Evolutionary conservation across 116 monocot genomes (phyloP), one percentile per base, ranked within the genome.

Genomic region (Thalassia testudinum): DNA sequence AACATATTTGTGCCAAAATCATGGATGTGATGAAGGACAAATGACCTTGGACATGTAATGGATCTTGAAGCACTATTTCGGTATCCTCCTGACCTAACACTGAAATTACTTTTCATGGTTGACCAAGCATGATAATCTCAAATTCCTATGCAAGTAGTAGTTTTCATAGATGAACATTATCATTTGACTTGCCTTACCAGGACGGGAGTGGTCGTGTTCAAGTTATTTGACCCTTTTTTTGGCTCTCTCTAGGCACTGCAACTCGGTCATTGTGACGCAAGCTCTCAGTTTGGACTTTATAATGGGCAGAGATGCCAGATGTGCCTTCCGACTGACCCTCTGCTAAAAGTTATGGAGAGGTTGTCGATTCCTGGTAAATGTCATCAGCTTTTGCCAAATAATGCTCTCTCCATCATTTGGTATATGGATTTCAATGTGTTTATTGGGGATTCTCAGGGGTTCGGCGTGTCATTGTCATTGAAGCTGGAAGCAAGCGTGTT

Each of bases 401-500:
- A 20, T 21, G 20, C 30, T 19, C 4, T 29, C 11, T 6, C 34
- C 5, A 23, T 26, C 26, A 27, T 53, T 53, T 53, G 25, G 3
- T 21, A 28, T 10, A 14, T 42, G 42, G 24, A 11, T 50, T 28
- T 12, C 0, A 5, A 0, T 51, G 20, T 7, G 26, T 14, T 17
- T 11, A 26, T 34, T 34, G 30, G 30, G 30, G 43, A 21, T 13
- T 49, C 55, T 61, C 29, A 82, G 87, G 82, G 6, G 79, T 82
- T 21, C 70, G 87, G 28, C 78, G 82, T 1, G 24, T 87, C 13
- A 42, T 87, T 38, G 52, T 87, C 34, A 65, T 87, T 21, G 82
- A 87, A 76, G 82, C 79, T 43, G 76, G 82, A 53, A 87, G 73
- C 73, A 87, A 82, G 57, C 70, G 68, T 28, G 79, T 82, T 0